Conservation (phyloP, 2,329 filamentous ascomycete genomes). For the Huntiella decipiens region DNA sequence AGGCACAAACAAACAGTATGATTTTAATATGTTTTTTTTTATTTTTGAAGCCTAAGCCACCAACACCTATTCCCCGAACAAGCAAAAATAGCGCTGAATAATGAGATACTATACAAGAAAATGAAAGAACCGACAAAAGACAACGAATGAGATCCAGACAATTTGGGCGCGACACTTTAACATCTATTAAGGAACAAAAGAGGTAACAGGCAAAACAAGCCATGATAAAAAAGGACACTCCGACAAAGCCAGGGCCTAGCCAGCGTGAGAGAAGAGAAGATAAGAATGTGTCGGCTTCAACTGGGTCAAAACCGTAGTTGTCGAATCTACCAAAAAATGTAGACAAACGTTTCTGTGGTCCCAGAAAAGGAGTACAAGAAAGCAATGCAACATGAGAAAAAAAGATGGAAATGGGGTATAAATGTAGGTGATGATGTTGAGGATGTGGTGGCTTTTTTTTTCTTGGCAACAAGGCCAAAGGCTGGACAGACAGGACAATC, state of each 20-base stretch:
- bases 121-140: background rate
- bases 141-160: background rate
- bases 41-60: background rate
- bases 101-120: background rate
- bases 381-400: too few relatives aligned
- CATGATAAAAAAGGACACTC: constrained; percentile 2
- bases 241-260: background rate
- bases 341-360: background rate
- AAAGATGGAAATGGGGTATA: background rate
- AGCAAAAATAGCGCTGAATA: too few relatives aligned
- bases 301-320: background rate
- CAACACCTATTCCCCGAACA: too few relatives aligned
- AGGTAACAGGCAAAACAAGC: constrained; percentile 3
- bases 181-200: background rate
- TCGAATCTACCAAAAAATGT: background rate
- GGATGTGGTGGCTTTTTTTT: background rate
- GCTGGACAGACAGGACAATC: too few relatives aligned
- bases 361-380: constrained; percentile 1
- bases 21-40: background rate
- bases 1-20: background rate
- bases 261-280: background rate
- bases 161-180: background rate
- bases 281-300: too few relatives aligned
- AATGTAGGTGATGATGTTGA: background rate
- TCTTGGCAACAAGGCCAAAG: too few relatives aligned